Conservation (phyloP, 495 filamentous ascomycete species). For the Aspergillus heteromorphus region DNA sequence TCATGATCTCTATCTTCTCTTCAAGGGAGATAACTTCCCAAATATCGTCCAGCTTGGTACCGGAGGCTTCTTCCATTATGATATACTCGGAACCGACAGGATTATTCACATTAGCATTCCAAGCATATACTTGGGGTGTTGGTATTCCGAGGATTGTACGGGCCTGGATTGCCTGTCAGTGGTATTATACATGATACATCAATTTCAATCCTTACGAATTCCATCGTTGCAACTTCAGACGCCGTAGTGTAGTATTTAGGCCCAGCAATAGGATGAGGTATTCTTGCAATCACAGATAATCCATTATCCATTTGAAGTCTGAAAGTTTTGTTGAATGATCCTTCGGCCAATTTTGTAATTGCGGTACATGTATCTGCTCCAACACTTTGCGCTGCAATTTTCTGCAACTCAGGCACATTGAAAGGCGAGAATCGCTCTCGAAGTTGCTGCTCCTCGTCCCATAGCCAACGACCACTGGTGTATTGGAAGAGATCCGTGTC, state of each 20-base stretch:
- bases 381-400: slow-evolving; percentile 12
- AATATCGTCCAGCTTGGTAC: slow-evolving; percentile 17
- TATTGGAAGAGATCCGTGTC: slow-evolving; percentile 22
- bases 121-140: slow-evolving; percentile 33
- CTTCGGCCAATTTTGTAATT: slow-evolving; percentile 31
- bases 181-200: slow-evolving; percentile 1
- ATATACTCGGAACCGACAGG: slow-evolving; percentile 36
- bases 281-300: slow-evolving; percentile 26
- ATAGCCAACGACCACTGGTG: slow-evolving; percentile 29
- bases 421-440: slow-evolving; percentile 19
- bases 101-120: slow-evolving; percentile 26
- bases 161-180: slow-evolving; percentile 7
- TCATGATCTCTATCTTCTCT: slow-evolving; percentile 23
- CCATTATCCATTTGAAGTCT: slow-evolving; percentile 31
- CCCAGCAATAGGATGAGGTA: slow-evolving; percentile 31
- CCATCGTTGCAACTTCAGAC: slow-evolving; percentile 37
- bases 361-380: slow-evolving; percentile 10
- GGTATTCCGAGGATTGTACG: slow-evolving; percentile 22
- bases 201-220: slow-evolving; percentile 21
- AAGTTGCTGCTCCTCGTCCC: slow-evolving; percentile 24
- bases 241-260: slow-evolving; percentile 21
- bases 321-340: slow-evolving; percentile 37
- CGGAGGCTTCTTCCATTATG: slow-evolving; percentile 34
- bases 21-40: slow-evolving; percentile 23
- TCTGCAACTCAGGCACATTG: slow-evolving; percentile 23